Evolutionary conservation across 495 filamentous ascomycete genomes (phyloP), one percentile per base, ranked within the genome.

Genomic region (Aspergillus affinis): DNA sequence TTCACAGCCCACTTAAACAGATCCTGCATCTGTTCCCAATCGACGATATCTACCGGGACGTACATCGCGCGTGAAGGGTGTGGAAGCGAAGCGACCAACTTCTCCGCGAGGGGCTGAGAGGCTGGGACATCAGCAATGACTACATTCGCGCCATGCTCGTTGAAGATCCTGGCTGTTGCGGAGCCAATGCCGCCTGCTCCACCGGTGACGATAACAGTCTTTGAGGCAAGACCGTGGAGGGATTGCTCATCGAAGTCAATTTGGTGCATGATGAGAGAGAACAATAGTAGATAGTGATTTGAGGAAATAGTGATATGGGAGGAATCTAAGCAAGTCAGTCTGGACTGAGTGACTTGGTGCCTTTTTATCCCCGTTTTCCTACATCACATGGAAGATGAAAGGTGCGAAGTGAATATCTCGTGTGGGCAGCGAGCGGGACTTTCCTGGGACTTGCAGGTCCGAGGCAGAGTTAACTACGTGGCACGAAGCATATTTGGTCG

Each of bases 1-100:
- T 68, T 50, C 19, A 76, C 67, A 18, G 81, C 81, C 49, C 63
- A 57, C 21, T 78, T 75, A 73, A 90, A 91, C 56, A 87, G 78
- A 18, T 78, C 63, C 17, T 45, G 61, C 51, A 73, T 41, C 36
- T 73, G 55, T 3, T 46, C 55, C 69, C 69, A 72, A 30, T 69
- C 36, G 13, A 66, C 46, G 36, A 75, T 65, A 61, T 70, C 48
- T 4, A 52, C 62, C 17, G 65, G 48, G 3, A 69, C 47, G 49
- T 69, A 73, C 2, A 56, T 47, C n/a, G 61, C 69, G 5, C 50
- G 56, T 3, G 45, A 29, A 4, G 69, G 66, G 26, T 60, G 9
- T 10, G 50, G 15, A 6, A 68, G 46, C 36, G 57, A 46, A 0
- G 20, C 19, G 36, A 70, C 68, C 3, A 63, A 13, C 19, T 54